Conservation (phyloP, 768 basidiomycete genomes). For the Calocera viscosa region DNA sequence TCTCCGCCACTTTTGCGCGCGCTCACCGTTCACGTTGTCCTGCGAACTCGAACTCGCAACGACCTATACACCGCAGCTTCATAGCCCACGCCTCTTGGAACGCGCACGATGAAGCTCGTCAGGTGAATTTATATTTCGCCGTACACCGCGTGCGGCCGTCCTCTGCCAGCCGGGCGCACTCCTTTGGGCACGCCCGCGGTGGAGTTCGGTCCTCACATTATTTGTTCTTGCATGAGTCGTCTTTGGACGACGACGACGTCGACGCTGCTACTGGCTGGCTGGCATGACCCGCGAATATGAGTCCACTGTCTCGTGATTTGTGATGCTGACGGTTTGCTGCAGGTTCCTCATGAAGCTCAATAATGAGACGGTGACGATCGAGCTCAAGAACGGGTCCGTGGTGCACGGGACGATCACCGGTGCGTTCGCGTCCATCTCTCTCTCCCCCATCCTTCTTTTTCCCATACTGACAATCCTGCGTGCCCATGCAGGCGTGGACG, state of each 20-base stretch:
- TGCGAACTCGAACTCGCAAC: not conserved
- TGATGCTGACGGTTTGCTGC: too few relatives aligned
- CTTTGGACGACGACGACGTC: not conserved
- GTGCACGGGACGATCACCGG: constrained; percentile 96
- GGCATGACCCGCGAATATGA: too few relatives aligned
- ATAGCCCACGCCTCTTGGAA: not conserved
- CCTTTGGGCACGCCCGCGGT: constrained; percentile 6
- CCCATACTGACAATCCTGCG: not conserved
- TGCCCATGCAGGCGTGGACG: constrained; percentile 68
- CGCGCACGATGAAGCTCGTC: not conserved
- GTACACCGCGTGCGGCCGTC: not conserved
- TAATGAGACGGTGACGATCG: constrained; percentile 96
- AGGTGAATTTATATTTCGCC: not conserved
- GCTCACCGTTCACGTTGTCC: not conserved
- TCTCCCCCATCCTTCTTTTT: constrained; percentile 1
- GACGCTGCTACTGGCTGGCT: too few relatives aligned
- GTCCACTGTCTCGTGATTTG: too few relatives aligned
- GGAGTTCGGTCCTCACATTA: not conserved
- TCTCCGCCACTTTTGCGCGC: not conserved
- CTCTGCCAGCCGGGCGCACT: constrained; percentile 1
- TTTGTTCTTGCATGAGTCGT: not conserved
- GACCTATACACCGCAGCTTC: not conserved
- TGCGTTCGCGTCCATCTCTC: constrained; percentile 33
- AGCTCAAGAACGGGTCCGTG: constrained; percentile 92
- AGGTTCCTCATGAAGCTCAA: constrained; percentile 99